Evolutionary conservation across 768 basidiomycete genomes (phyloP).

Genomic region (Pisolithus marmoratus): DNA sequence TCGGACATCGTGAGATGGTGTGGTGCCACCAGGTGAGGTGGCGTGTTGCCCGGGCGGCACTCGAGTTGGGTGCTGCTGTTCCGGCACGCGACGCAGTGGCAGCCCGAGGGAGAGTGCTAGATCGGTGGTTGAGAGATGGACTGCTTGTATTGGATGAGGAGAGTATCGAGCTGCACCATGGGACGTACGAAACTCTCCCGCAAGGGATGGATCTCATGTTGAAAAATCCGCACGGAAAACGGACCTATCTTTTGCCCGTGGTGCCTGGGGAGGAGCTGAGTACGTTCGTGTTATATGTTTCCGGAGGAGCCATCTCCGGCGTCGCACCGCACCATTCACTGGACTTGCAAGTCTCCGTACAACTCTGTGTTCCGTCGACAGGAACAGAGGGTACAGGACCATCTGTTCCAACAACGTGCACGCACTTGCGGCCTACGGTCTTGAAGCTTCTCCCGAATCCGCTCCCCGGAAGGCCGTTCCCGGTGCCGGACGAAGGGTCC

Average conservation of each 20-base stretch:
- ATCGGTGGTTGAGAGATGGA: constrained; percentile 67
- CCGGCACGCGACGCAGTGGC: constrained; percentile 12
- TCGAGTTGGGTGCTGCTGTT: constrained; percentile 51
- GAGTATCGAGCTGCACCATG: constrained; percentile 1
- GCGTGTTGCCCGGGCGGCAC: constrained; percentile 72
- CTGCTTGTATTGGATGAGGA: constrained; percentile 11
- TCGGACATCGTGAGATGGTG: constrained; percentile 94
- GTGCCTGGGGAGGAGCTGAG: background rate
- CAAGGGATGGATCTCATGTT: constrained; percentile 36
- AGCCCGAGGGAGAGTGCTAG: constrained; percentile 35
- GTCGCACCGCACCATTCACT: constrained; percentile 45
- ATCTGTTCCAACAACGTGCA: constrained; percentile 29
- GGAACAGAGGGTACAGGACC: constrained; percentile 11
- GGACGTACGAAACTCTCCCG: constrained; percentile 34
- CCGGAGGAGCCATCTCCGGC: constrained; percentile 47
- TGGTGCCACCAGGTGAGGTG: constrained; percentile 99
- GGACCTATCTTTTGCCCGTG: constrained; percentile 48
- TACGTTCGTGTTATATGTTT: constrained; percentile 53
- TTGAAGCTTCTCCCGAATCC: constrained; percentile 65
- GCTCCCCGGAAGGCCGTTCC: constrained; percentile 48
- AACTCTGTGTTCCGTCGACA: constrained; percentile 32
- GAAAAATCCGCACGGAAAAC: constrained; percentile 35
- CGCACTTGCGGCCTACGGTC: constrained; percentile 35
- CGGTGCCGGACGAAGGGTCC: constrained; percentile 58
- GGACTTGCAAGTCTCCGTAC: constrained; percentile 43